Conservation (phyloP, 768 basidiomycete genomes). For the Pisolithus microcarpus region DNA sequence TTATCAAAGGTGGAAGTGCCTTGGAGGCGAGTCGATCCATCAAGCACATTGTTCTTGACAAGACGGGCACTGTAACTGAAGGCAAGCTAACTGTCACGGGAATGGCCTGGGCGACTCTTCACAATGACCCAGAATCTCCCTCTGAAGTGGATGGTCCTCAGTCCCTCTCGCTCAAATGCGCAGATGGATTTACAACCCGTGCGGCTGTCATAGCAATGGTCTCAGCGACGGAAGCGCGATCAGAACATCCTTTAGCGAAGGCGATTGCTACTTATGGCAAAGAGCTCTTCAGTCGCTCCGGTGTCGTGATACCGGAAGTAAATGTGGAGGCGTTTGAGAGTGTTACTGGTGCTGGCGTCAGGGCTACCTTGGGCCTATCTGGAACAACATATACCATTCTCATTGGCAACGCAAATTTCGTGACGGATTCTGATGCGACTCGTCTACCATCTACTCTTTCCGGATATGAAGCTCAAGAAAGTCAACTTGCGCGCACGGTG, state of each 20-base stretch:
- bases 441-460: constrained; percentile 54
- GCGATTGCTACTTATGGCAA: constrained; percentile 83
- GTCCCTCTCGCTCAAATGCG: constrained; percentile 29
- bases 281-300: constrained; percentile 42
- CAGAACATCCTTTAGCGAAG: constrained; percentile 94
- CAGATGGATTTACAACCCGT: constrained; percentile 56
- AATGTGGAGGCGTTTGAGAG: constrained; percentile 74
- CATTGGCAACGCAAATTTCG: constrained; percentile 72
- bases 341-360: constrained; percentile 83
- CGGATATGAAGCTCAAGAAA: constrained; percentile 65
- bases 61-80: constrained; percentile 94
- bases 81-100: constrained; percentile 85
- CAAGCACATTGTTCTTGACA: constrained; percentile 83
- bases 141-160: constrained; percentile 7
- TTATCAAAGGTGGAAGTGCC: constrained; percentile 96
- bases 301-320: constrained; percentile 41
- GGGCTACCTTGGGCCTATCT: constrained; percentile 52
- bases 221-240: constrained; percentile 79
- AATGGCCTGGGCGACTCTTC: constrained; percentile 61
- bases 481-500: constrained; percentile 68
- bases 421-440: constrained; percentile 45
- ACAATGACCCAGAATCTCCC: constrained; percentile 21
- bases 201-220: constrained; percentile 72
- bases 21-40: constrained; percentile 85
- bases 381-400: constrained; percentile 51